A percentile compares a stretch with the other conserved stretches of the same genome.
phyloP scores from a whole-genome alignment of 2,329 filamentous ascomycete genomes.

The Hymenotorrendiella dingleyae region DNA sequence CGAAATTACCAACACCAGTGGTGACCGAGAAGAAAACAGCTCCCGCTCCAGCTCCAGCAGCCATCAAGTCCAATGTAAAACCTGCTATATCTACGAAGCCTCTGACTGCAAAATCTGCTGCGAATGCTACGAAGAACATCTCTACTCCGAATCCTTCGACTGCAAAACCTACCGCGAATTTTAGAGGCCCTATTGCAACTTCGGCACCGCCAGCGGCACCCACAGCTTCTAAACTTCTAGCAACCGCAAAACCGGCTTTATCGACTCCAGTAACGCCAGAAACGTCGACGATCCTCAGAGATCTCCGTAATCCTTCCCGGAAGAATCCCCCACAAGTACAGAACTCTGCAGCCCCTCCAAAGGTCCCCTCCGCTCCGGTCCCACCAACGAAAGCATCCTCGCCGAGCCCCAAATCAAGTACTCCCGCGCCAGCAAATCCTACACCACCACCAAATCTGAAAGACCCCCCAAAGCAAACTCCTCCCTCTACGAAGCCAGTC shows the following conservation, averaged over 20 bases:
- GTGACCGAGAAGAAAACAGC: not conserved
- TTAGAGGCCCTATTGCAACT: no score
- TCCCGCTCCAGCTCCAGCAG: not conserved
- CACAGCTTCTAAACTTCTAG: no score
- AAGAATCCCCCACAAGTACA: not conserved
- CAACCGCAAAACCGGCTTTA: no score
- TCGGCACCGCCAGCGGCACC: no score
- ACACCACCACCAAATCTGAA: slow-evolving; percentile 1
- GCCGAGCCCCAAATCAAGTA: not conserved
- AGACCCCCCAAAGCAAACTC: not conserved
- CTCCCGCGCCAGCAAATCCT: slow-evolving; percentile 4
- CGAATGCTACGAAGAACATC: no score
- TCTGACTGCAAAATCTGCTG: no score
- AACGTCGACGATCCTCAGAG: slow-evolving; percentile 16
- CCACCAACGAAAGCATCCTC: not conserved
- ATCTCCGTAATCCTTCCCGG: slow-evolving; percentile 17
- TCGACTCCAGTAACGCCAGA: slow-evolving; percentile 6
- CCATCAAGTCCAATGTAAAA: not conserved
- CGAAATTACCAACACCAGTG: not conserved
- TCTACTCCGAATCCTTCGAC: not conserved
- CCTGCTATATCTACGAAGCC: not conserved
- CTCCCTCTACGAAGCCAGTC: not conserved
- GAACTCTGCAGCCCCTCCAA: no score
- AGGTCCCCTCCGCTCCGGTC: not conserved
- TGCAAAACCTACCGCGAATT: no score